phyloP scores from a whole-genome alignment of 257 asterid species.

The Ocimum tenuiflorum region DNA sequence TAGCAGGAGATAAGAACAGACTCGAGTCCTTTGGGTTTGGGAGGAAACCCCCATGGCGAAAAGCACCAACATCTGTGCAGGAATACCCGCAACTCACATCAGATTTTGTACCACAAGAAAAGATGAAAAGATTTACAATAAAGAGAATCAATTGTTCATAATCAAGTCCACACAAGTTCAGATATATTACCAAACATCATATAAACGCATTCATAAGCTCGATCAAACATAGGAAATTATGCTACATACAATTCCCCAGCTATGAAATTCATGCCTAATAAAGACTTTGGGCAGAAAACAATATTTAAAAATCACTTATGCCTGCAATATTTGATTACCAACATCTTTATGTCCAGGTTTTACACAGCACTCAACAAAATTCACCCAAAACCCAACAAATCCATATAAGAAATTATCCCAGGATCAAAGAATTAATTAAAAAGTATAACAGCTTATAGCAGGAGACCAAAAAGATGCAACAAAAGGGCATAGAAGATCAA shows the following conservation, averaged over 20 bases:
- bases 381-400: background rate
- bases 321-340: background rate
- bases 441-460: background rate
- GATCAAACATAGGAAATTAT: background rate
- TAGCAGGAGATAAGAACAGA: slow-evolving; percentile 29
- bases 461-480: background rate
- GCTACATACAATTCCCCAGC: background rate
- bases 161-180: slow-evolving; percentile 1
- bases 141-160: background rate
- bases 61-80: slow-evolving; percentile 42
- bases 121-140: background rate
- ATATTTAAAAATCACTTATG: background rate
- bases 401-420: background rate
- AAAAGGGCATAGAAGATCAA: background rate
- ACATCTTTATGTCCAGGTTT: background rate
- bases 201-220: background rate
- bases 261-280: background rate
- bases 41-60: slow-evolving; percentile 38
- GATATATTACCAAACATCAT: background rate
- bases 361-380: background rate
- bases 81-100: slow-evolving; percentile 16
- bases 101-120: slow-evolving; percentile 7
- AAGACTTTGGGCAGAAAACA: background rate
- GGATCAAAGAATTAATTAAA: background rate
- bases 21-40: slow-evolving; percentile 45